Evolutionary conservation across 768 basidiomycete genomes (phyloP).

Genomic region (Clitopilus hobsonii): DNA sequence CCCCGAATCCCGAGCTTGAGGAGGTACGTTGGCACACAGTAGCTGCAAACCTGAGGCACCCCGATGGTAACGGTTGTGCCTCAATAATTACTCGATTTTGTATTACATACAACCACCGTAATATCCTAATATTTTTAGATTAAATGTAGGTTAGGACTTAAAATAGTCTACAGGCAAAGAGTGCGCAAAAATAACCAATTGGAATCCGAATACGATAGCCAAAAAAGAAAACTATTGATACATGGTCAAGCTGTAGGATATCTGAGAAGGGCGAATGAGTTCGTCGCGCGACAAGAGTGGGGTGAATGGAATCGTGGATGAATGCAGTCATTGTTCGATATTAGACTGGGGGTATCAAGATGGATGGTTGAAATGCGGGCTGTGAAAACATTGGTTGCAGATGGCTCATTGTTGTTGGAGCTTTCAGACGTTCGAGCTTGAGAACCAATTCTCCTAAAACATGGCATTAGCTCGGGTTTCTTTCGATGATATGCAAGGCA

Average conservation of each 20-base stretch:
- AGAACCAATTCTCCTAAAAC: neutral
- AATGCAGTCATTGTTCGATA: no score
- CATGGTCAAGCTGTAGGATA: neutral
- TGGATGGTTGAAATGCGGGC: neutral
- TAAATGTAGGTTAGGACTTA: neutral
- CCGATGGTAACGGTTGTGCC: neutral
- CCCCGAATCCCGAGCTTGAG: no score
- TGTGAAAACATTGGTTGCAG: neutral
- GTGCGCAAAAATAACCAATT: neutral
- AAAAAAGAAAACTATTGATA: conserved; percentile 1
- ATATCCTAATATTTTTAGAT: neutral
- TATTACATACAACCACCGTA: neutral
- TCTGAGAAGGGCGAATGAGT: neutral
- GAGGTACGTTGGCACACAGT: neutral
- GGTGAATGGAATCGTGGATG: no score
- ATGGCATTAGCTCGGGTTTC: neutral
- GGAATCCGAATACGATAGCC: neutral
- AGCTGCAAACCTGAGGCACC: neutral
- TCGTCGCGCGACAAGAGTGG: neutral
- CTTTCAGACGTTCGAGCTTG: neutral
- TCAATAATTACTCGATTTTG: neutral
- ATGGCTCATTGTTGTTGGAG: neutral
- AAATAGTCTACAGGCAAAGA: neutral
- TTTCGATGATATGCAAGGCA: neutral
- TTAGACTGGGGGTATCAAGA: neutral